Conservation (phyloP, 1,284 basidiomycete species). For the Pseudozyma pruni region DNA sequence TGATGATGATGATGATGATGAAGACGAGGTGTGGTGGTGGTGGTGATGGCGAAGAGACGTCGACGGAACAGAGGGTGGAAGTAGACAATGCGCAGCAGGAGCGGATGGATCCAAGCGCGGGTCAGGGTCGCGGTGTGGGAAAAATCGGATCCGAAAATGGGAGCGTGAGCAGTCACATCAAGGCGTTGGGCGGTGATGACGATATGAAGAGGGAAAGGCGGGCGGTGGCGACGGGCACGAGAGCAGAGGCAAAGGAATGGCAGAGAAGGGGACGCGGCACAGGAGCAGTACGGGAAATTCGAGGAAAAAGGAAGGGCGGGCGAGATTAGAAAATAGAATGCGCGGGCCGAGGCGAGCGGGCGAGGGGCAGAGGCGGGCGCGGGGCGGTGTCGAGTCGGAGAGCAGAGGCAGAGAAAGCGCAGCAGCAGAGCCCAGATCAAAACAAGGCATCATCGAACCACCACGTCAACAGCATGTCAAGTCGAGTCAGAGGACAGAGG, state of each 20-base stretch:
- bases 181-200: constrained; percentile 14
- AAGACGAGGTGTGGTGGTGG: constrained; percentile 5
- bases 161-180: constrained; percentile 20
- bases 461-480: neutral
- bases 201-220: constrained; percentile 17
- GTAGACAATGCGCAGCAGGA: constrained; percentile 2
- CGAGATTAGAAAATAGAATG: constrained; percentile 27
- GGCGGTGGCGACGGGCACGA: constrained; percentile 27
- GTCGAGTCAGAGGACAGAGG: constrained; percentile 1
- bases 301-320: constrained; percentile 12
- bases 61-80: constrained; percentile 1
- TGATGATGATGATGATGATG: constrained; percentile 19
- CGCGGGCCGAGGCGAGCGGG: constrained; percentile 30
- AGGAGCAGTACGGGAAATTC: constrained; percentile 46
- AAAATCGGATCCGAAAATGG: constrained; percentile 35
- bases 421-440: constrained; percentile 9
- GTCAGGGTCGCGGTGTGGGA: constrained; percentile 5
- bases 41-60: constrained; percentile 5
- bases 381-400: constrained; percentile 16
- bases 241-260: constrained; percentile 29
- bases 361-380: neutral
- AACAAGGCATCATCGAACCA: constrained; percentile 9
- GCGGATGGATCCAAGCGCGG: constrained; percentile 23
- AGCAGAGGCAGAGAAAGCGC: constrained; percentile 1
- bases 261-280: constrained; percentile 4